Conservation (phyloP, 441 rosid genomes). For the Croton laevigatus region DNA sequence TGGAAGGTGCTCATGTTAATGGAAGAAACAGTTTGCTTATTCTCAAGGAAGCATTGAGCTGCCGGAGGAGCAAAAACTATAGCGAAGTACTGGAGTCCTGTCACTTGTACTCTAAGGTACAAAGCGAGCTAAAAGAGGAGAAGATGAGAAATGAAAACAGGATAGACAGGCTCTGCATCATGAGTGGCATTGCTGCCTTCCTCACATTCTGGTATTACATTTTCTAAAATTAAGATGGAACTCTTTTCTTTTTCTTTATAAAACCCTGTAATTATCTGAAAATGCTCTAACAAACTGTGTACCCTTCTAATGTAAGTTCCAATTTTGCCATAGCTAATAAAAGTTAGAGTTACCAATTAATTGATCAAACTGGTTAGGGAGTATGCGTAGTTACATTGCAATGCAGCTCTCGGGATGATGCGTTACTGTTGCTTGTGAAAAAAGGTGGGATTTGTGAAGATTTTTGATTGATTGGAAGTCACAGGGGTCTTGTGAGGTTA, state of each 20-base stretch:
- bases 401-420: too few species aligned
- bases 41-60: constrained; percentile 64
- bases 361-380: too few species aligned
- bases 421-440: too few species aligned
- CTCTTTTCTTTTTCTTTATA: not conserved
- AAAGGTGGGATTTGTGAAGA: too few species aligned
- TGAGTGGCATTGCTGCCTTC: constrained; percentile 59
- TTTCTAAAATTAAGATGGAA: constrained; percentile 32
- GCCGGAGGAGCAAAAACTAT: constrained; percentile 61
- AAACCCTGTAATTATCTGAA: constrained; percentile 10
- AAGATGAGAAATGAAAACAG: constrained; percentile 68
- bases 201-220: constrained; percentile 55
- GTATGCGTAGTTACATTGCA: too few species aligned
- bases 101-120: constrained; percentile 61
- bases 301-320: constrained; percentile 24
- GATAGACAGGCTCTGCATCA: constrained; percentile 58
- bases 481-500: too few species aligned
- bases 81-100: constrained; percentile 71
- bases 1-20: constrained; percentile 73
- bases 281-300: constrained; percentile 23
- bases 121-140: constrained; percentile 61
- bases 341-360: constrained; percentile 6
- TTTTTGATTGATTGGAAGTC: too few species aligned
- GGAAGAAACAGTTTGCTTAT: constrained; percentile 67
- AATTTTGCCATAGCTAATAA: constrained; percentile 35